Conservation (phyloP, 495 filamentous ascomycete species). For the Lasiosphaeria miniovina region DNA sequence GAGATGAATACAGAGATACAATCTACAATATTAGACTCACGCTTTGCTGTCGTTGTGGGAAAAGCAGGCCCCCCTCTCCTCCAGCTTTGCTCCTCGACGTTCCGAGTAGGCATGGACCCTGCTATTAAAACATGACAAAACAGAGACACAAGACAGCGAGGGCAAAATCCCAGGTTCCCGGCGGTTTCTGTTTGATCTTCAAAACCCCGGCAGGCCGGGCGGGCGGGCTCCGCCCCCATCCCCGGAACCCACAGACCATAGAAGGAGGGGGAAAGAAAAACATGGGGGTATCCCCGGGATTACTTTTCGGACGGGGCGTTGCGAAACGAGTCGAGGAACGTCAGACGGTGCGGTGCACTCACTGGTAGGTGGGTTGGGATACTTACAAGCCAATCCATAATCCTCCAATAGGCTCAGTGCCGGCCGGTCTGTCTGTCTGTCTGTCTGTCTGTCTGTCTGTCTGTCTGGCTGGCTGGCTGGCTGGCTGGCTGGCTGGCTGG, state of each 20-base stretch:
- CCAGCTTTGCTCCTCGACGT: not conserved
- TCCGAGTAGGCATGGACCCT: not conserved
- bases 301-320: too few relatives aligned
- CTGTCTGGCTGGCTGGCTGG: too few relatives aligned
- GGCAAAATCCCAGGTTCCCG: not conserved
- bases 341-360: too few relatives aligned
- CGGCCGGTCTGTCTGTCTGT: not conserved
- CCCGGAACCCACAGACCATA: not conserved
- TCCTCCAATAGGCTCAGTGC: too few relatives aligned
- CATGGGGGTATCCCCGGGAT: too few relatives aligned
- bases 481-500: too few relatives aligned
- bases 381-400: too few relatives aligned
- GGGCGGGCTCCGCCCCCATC: not conserved
- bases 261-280: not conserved
- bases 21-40: not conserved
- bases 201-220: not conserved
- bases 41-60: not conserved
- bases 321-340: too few relatives aligned
- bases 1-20: not conserved
- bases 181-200: not conserved
- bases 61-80: not conserved
- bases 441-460: not conserved
- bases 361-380: too few relatives aligned
- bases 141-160: too few relatives aligned
- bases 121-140: not conserved